Evolutionary conservation across 2,329 filamentous ascomycete genomes (phyloP).

Genomic region (Cladophialophora immunda): DNA sequence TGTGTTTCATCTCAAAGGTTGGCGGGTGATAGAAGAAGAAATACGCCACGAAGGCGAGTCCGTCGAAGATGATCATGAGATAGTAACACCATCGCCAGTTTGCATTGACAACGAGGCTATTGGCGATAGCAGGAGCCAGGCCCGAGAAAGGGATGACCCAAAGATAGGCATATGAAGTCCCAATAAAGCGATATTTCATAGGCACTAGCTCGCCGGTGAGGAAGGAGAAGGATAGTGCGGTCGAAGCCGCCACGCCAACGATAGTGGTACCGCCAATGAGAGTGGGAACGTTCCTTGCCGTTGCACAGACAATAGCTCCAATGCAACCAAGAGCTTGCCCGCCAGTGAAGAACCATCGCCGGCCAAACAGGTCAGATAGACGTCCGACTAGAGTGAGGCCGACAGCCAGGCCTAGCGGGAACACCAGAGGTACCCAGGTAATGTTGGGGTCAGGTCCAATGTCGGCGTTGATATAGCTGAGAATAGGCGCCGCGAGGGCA

Average conservation of each 20-base stretch:
- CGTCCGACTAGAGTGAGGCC: constrained; percentile 44
- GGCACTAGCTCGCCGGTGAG: constrained; percentile 7
- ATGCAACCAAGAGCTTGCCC: constrained; percentile 46
- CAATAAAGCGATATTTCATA: constrained; percentile 18
- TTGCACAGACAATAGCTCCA: constrained; percentile 49
- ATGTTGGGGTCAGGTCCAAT: constrained; percentile 44
- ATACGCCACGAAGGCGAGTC: constrained; percentile 6
- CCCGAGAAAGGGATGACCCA: constrained; percentile 10
- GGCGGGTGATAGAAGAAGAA: constrained; percentile 22
- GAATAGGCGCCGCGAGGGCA: constrained; percentile 20
- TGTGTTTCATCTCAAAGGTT: constrained; percentile 40
- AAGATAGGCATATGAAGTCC: no score
- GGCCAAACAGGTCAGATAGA: constrained; percentile 48
- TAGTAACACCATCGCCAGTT: constrained; percentile 18
- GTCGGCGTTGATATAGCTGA: constrained; percentile 44
- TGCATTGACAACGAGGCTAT: background rate
- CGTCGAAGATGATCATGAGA: constrained; percentile 10
- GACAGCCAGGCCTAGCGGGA: constrained; percentile 42
- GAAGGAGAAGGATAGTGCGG: background rate
- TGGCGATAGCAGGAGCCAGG: constrained; percentile 6
- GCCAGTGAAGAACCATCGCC: constrained; percentile 46
- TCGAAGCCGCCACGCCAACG: background rate
- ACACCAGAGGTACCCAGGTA: constrained; percentile 44
- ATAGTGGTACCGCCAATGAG: constrained; percentile 43
- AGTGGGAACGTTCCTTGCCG: constrained; percentile 47